Evolutionary conservation across 345 rosid genomes (phyloP), one percentile per base, ranked within the genome.

Genomic region (Carallia pectinifolia): DNA sequence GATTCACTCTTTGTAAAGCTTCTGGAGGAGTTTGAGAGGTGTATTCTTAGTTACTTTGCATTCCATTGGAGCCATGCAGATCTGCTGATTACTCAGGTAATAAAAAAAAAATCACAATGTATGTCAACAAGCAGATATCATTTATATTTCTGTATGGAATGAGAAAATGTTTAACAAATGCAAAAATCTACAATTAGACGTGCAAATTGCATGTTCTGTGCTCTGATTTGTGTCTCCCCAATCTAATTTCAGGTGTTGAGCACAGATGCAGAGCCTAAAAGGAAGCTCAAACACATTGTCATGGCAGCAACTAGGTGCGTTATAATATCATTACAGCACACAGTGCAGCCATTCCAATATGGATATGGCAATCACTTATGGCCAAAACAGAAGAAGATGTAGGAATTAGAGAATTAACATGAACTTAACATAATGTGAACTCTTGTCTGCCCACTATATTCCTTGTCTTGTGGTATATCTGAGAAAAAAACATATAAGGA

Each of bases 271-370:
- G 88, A 80, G 40, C 82, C 83, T 64, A 83, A 80, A 63, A 78
- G 81, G 67, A 92, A 86, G 84, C 75, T 95, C 30, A 92, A 89
- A 68, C 79, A 82, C 58, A 74, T 90, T 15, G 82, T 89, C 56
- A 84, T 92, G 90, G 92, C 97, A 75, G 99, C 99, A 6, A 92
- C 99, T 37, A 89, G 99, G 99, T 89, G 64, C 52, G 53, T 6
- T 29, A 2, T 6, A 27, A 17, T 27, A 30, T 10, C 4, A 15
- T 19, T 19, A 19, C 40, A 33, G 54, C 56, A 15, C 56, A 15
- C 31, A 56, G 2, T 27, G 60, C 15, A 56, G 60, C 17, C 50
- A 3, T 44, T 12, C 50, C 16, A 12, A 44, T 12, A 44, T 15
- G 50, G 13, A 2, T 13, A 44, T 44, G 50, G 4, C 50, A 44